Evolutionary conservation across 345 rosid genomes (phyloP).

Genomic region (Acer saccharum): DNA sequence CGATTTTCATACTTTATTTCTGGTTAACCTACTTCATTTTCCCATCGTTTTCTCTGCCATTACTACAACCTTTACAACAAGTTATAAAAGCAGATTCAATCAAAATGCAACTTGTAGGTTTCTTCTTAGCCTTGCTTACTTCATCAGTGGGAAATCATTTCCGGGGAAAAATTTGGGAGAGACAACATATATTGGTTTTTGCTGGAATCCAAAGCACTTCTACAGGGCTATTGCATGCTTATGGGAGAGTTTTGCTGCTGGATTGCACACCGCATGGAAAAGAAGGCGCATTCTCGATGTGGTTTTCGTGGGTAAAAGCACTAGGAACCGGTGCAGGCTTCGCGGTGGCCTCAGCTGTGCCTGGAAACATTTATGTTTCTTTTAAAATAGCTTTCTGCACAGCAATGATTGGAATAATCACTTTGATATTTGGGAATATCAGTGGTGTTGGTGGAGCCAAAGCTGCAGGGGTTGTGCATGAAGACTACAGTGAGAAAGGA

Average conservation of each 20-base stretch:
- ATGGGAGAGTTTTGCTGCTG: constrained; percentile 44
- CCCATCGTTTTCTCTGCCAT: constrained; percentile 47
- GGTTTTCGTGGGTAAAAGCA: constrained; percentile 50
- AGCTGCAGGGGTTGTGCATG: constrained; percentile 43
- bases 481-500: constrained; percentile 19
- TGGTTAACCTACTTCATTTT: constrained; percentile 57
- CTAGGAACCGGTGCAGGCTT: constrained; percentile 57
- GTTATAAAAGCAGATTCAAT: constrained; percentile 36
- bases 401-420: constrained; percentile 30
- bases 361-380: constrained; percentile 37
- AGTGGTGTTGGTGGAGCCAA: constrained; percentile 55
- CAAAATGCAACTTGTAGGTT: constrained; percentile 59
- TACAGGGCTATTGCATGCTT: constrained; percentile 48
- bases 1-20: constrained; percentile 38
- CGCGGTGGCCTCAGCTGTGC: constrained; percentile 44
- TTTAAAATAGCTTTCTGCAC: constrained; percentile 41
- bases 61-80: constrained; percentile 48
- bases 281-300: constrained; percentile 56
- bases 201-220: constrained; percentile 59
- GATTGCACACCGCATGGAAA: constrained; percentile 54
- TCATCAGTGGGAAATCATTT: constrained; percentile 48
- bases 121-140: constrained; percentile 43
- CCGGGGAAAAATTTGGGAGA: constrained; percentile 39
- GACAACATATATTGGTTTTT: constrained; percentile 36
- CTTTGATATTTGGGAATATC: constrained; percentile 51